Percentiles rank a stretch among this genome's conserved stretches.
These are phyloP conservation scores for Debaryomyces psychrophilus DNA, from an alignment of 1,139 yeast species.

Conservation along the genomic window DNA sequence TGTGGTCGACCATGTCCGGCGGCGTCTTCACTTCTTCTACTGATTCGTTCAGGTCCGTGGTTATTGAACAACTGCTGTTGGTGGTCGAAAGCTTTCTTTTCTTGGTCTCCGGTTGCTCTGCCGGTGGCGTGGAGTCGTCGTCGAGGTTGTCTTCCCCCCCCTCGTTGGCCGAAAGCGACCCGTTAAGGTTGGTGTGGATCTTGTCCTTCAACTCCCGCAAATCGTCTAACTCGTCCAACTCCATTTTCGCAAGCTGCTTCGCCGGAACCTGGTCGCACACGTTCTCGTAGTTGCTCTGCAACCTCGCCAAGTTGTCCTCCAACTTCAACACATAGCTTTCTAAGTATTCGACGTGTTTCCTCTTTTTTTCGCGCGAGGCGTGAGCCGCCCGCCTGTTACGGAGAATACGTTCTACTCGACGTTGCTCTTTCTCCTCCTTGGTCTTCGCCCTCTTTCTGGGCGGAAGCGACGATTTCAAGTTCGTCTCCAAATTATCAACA, in stretches of 20 bases:
- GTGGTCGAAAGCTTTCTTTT: conserved; percentile 13
- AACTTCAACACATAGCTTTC: conserved; percentile 63
- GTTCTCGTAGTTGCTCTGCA: conserved; percentile 28
- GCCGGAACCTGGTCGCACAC: conserved; percentile 19
- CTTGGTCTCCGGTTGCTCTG: conserved; percentile 13
- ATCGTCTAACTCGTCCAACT: conserved; percentile 27
- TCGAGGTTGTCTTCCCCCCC: conserved; percentile 16
- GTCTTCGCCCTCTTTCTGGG: conserved; percentile 97
- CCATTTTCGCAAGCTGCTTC: conserved; percentile 18
- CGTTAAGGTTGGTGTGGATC: conserved; percentile 35
- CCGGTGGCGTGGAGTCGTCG: conserved; percentile 11
- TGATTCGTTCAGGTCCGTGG: conserved; percentile 5
- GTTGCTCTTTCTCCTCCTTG: conserved; percentile 94
- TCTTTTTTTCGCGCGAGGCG: conserved; percentile 94
- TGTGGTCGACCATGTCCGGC: conserved; percentile 3
- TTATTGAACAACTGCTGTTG: conserved; percentile 3
- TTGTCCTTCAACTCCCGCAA: conserved; percentile 35
- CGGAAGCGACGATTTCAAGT: conserved; percentile 61
- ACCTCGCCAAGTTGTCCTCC: conserved; percentile 39
- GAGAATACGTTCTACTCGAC: conserved; percentile 87
- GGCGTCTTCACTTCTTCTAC: conserved; percentile 4
- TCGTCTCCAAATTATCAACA: conserved; percentile 14
- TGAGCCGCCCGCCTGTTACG: conserved; percentile 97
- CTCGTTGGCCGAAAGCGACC: conserved; percentile 14
- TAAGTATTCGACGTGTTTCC: conserved; percentile 85